Conservation (phyloP, 805 yeast species). For the Hemisphaericaspora nanyangensis region DNA sequence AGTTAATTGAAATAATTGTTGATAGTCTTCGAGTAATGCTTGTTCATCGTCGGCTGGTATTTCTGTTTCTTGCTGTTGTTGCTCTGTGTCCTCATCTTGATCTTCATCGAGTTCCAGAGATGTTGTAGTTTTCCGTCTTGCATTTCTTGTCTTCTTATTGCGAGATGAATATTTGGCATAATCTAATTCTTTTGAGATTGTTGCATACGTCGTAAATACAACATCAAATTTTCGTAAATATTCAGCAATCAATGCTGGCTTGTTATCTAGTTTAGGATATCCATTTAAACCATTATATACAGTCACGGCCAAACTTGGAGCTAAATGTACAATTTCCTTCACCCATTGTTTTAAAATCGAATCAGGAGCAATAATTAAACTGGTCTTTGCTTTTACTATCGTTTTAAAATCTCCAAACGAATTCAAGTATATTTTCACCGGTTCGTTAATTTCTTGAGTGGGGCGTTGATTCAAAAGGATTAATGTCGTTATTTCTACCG, state of each 20-base stretch:
- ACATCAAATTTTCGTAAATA: constrained; percentile 63
- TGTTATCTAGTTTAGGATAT: constrained; percentile 23
- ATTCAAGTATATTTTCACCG: constrained; percentile 23
- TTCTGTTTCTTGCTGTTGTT: constrained; percentile 15
- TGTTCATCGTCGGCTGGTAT: constrained; percentile 10
- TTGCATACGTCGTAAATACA: constrained; percentile 73
- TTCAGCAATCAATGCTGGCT: constrained; percentile 45
- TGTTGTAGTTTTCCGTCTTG: constrained; percentile 9
- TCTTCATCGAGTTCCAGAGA: constrained; percentile 7
- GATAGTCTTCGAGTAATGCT: constrained; percentile 13
- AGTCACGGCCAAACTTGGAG: constrained; percentile 59
- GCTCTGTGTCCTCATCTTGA: constrained; percentile 6
- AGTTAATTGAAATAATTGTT: constrained; percentile 24
- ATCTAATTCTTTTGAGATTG: constrained; percentile 71
- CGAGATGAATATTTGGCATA: constrained; percentile 70
- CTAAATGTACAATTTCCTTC: constrained; percentile 57
- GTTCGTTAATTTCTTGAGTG: constrained; percentile 24
- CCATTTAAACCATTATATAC: constrained; percentile 56
- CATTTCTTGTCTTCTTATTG: constrained; percentile 42
- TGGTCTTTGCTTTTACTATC: constrained; percentile 57
- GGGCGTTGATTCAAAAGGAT: constrained; percentile 59
- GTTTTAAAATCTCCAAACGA: constrained; percentile 40
- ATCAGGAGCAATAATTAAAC: constrained; percentile 82
- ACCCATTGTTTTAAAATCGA: constrained; percentile 85
- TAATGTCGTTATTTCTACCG: constrained; percentile 76